Base-by-base conservation (phyloP, 371 early-diverging fungal species). In the Paraphysoderma sedebokerense region DNA sequence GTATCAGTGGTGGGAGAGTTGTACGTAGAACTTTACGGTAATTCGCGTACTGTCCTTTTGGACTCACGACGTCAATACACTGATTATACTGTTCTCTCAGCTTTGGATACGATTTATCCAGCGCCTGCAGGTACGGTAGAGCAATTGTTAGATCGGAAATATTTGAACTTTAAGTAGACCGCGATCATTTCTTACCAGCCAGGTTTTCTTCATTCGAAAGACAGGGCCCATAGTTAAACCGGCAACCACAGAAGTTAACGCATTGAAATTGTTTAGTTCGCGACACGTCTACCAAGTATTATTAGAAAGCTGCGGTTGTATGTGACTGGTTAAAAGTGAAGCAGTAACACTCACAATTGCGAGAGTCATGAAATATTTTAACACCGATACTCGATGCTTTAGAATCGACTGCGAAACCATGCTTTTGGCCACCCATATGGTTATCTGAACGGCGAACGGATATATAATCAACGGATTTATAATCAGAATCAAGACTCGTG, bases 41-140 rank as follows among this genome's bases (percentile, higher is more conserved):
- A 31, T 65, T 65, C 1, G 70, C 58, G 47, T 74, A 74, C 49
- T 74, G 72, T 11, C 61, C 63, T 42, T 61, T 65, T 4, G 74
- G 62, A 35, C 61, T 60, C 12, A 74, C 70, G 2, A 65, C 13
- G 15, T 54, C 59, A 12, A 57, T 52, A 3, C 61, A 24, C 28
- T 62, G 53, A 23, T 51, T 50, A 45, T 65, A 69, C 11, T 48
- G 54, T 38, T 67, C 68, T 34, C 22, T 35, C 1, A 65, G 31
- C 44, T 65, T 59, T n/a, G 60, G 58, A 38, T 58, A 53, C 42
- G n/a, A n/a, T n/a, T 45, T 17, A 8, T 45, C 13, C 9, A 27
- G 13, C 28, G 24, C 46, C 40, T 19, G 47, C 23, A 44, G 20
- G 37, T 44, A 44, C 3, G 31, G 17, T n/a, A n/a, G n/a, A n/a